phyloP scores from a whole-genome alignment of 352 stramenopile species.

The Phytophthora pisi region DNA sequence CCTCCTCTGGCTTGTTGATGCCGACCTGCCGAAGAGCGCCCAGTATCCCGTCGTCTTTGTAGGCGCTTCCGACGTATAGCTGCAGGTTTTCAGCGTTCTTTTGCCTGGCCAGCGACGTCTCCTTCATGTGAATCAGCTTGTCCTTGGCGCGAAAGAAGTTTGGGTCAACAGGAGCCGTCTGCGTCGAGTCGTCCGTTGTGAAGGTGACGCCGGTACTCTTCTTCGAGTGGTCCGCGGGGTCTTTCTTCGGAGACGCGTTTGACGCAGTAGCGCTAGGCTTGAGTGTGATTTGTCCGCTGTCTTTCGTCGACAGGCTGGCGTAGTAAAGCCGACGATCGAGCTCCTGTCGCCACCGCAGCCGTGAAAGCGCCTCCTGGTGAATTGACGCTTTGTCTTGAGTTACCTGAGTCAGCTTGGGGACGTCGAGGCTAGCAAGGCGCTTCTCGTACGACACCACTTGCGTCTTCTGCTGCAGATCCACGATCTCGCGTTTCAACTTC shows the following conservation, averaged over 20 bases:
- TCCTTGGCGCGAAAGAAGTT: constrained; percentile 72
- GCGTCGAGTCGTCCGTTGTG: constrained; percentile 12
- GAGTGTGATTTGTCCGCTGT: constrained; percentile 2
- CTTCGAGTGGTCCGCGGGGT: background rate
- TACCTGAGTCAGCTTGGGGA: constrained; percentile 68
- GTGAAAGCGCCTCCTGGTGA: constrained; percentile 62
- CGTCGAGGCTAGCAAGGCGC: constrained; percentile 58
- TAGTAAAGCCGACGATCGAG: constrained; percentile 63
- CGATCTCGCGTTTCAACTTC: constrained; percentile 69
- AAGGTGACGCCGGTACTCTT: constrained; percentile 3
- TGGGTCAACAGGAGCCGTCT: constrained; percentile 30
- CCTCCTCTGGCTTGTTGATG: constrained; percentile 80
- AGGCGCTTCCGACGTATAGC: constrained; percentile 71
- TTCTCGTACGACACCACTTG: constrained; percentile 79
- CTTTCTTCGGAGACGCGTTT: constrained; percentile 23
- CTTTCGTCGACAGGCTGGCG: constrained; percentile 30
- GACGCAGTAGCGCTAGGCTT: background rate
- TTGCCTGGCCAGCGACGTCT: constrained; percentile 58
- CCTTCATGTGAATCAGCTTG: constrained; percentile 80
- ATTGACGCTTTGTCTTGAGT: constrained; percentile 73
- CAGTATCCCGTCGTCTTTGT: constrained; percentile 77
- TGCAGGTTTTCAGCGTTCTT: constrained; percentile 68
- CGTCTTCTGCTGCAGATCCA: constrained; percentile 71
- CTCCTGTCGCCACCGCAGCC: constrained; percentile 72
- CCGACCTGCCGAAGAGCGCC: constrained; percentile 75